Percentiles rank a stretch among this genome's conserved stretches.
These are phyloP conservation scores for Venturiaceae sp. DNA, from an alignment of 2,329 filamentous ascomycete genomes.

Conservation along the genomic window DNA sequence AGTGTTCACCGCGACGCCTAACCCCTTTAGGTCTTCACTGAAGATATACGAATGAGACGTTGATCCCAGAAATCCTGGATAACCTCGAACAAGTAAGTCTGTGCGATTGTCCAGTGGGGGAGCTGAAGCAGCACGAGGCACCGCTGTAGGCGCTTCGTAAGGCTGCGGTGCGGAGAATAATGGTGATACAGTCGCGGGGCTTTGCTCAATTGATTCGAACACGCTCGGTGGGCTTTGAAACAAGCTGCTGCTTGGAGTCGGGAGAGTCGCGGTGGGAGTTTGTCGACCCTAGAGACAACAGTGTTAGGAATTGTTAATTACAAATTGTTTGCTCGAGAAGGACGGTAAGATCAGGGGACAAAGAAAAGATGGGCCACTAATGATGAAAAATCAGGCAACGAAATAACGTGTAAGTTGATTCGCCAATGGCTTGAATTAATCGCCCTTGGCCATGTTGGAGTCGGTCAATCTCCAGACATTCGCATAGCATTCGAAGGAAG, in stretches of 20 bases:
- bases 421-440: not conserved
- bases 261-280: conserved; percentile 1
- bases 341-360: too few relatives aligned
- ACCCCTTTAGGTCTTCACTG: conserved; percentile 3
- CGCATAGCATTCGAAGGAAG: too few relatives aligned
- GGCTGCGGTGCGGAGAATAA: not conserved
- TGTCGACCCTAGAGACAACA: not conserved
- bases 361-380: not conserved
- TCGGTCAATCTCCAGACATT: too few relatives aligned
- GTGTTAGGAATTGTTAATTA: not conserved
- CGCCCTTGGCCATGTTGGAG: not conserved
- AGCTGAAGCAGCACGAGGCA: not conserved
- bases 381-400: not conserved
- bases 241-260: not conserved
- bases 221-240: not conserved
- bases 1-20: not conserved
- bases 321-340: too few relatives aligned
- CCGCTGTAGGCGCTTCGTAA: not conserved
- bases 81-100: not conserved
- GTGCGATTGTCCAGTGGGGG: not conserved
- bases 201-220: not conserved
- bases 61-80: conserved; percentile 1
- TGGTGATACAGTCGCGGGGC: not conserved
- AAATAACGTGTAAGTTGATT: not conserved
- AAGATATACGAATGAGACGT: conserved; percentile 8